Conservation (phyloP, 768 basidiomycete species). For the Leucocoprinus birnbaumii region DNA sequence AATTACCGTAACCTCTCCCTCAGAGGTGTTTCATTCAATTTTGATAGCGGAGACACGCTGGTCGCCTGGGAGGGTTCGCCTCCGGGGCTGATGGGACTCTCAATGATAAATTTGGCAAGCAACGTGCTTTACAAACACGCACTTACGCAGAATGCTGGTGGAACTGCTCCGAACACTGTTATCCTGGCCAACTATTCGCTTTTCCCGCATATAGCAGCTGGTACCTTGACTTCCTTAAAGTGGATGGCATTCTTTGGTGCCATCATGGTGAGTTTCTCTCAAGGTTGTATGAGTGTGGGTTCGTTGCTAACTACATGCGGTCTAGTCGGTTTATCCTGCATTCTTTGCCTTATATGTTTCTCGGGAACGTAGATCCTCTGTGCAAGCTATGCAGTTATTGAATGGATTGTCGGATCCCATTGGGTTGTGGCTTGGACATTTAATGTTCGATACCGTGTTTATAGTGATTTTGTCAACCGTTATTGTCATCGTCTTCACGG, state of each 20-base stretch:
- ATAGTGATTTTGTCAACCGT: slow-evolving; percentile 59
- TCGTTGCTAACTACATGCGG: neutral
- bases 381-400: slow-evolving; percentile 81
- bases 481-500: slow-evolving; percentile 59
- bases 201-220: slow-evolving; percentile 55
- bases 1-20: slow-evolving; percentile 53
- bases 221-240: slow-evolving; percentile 60
- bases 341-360: slow-evolving; percentile 80
- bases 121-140: slow-evolving; percentile 68
- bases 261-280: slow-evolving; percentile 50
- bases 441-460: slow-evolving; percentile 68
- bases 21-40: slow-evolving; percentile 68
- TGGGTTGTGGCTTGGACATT: slow-evolving; percentile 78
- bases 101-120: slow-evolving; percentile 63
- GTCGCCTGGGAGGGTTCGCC: slow-evolving; percentile 72
- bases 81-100: slow-evolving; percentile 54
- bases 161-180: slow-evolving; percentile 34
- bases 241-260: slow-evolving; percentile 78
- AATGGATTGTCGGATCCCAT: slow-evolving; percentile 70
- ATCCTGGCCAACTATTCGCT: slow-evolving; percentile 55
- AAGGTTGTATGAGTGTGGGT: neutral
- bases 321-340: slow-evolving; percentile 72
- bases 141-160: slow-evolving; percentile 27
- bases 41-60: slow-evolving; percentile 43
- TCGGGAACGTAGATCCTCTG: slow-evolving; percentile 64